phyloP scores from a whole-genome alignment of 441 rosid genomes.

The Flueggea neowawraea region DNA sequence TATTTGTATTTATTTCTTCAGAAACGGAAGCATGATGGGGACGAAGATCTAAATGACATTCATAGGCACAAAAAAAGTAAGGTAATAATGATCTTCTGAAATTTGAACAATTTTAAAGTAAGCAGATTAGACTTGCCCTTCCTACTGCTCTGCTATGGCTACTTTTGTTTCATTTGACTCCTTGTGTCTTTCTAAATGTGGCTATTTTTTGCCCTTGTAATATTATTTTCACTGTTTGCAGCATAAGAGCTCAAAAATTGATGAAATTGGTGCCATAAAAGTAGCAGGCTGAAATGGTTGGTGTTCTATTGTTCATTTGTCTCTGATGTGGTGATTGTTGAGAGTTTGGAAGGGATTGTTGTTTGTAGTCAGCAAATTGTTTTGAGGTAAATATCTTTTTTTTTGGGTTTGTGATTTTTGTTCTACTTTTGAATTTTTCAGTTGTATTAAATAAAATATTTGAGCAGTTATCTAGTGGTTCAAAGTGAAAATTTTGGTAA shows the following conservation, averaged over 20 bases:
- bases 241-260: conserved; percentile 92
- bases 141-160: neutral
- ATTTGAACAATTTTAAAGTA: conserved; percentile 5
- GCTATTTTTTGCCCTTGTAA: neutral
- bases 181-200: neutral
- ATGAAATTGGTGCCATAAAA: conserved; percentile 84
- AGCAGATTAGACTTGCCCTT: neutral
- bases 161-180: neutral
- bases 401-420: neutral
- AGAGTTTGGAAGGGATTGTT: conserved; percentile 37
- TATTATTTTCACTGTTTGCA: conserved; percentile 24
- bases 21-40: conserved; percentile 97
- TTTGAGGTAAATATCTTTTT: conserved; percentile 36
- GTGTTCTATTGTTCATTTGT: conserved; percentile 25
- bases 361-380: conserved; percentile 26
- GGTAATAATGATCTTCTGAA: conserved; percentile 42
- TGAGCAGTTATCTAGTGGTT: too few relatives aligned
- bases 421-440: neutral
- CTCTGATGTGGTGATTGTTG: conserved; percentile 31
- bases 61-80: conserved; percentile 92
- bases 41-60: conserved; percentile 78
- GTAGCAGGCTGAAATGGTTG: conserved; percentile 73
- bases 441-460: too few relatives aligned
- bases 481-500: too few relatives aligned
- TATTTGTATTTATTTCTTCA: conserved; percentile 37